Conservation (phyloP, 345 rosid species). For the Anastatica hierochuntica region DNA sequence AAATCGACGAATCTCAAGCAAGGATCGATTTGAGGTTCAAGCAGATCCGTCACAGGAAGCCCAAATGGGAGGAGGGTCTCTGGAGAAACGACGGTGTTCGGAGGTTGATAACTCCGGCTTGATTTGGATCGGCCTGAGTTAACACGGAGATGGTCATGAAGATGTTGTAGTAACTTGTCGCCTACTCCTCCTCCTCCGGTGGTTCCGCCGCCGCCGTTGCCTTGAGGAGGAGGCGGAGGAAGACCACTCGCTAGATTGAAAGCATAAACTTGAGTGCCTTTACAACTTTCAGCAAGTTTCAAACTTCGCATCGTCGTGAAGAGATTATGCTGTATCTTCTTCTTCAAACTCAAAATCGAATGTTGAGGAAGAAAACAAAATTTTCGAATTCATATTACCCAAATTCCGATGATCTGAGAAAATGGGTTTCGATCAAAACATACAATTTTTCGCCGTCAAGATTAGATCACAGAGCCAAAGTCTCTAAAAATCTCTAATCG, state of each 20-base stretch:
- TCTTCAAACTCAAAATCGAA: too few species aligned
- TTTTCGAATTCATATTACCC: too few species aligned
- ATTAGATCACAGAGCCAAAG: too few species aligned
- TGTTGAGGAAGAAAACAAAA: too few species aligned
- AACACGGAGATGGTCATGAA: conserved; percentile 51
- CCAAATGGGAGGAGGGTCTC: conserved; percentile 55
- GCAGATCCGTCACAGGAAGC: conserved; percentile 49
- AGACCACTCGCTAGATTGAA: conserved; percentile 31
- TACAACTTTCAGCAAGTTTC: conserved; percentile 62
- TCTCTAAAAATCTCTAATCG: too few species aligned
- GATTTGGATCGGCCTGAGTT: conserved; percentile 44
- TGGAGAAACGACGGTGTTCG: conserved; percentile 3
- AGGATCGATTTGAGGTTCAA: conserved; percentile 61
- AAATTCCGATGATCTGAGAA: too few species aligned
- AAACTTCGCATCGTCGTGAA: conserved; percentile 69
- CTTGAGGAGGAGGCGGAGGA: conserved; percentile 2
- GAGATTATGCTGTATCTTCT: conserved; percentile 61
- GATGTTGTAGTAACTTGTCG: conserved; percentile 52
- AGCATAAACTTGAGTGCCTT: conserved; percentile 53
- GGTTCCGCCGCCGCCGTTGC: conserved; percentile 13
- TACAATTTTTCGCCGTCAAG: too few species aligned
- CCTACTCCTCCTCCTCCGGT: conserved; percentile 32
- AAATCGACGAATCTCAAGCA: conserved; percentile 52
- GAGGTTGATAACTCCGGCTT: conserved; percentile 22
- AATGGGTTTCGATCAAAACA: too few species aligned